phyloP scores from a whole-genome alignment of 495 filamentous ascomycete genomes.

The Arthonia radiata region DNA sequence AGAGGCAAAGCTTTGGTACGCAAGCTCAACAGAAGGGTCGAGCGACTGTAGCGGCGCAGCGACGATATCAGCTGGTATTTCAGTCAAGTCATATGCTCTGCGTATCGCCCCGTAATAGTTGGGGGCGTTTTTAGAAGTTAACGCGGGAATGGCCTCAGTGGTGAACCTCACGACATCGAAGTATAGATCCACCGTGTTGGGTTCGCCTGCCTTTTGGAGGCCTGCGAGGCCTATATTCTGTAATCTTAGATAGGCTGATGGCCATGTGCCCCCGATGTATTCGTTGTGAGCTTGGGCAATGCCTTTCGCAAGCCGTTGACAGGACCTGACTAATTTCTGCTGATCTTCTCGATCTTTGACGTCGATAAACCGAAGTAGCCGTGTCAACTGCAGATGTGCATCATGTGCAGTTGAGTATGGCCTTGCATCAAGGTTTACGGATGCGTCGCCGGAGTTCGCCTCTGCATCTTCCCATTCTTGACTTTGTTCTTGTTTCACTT shows the following conservation, averaged over 20 bases:
- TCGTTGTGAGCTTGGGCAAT: slow-evolving; percentile 2
- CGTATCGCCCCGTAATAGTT: too few species aligned
- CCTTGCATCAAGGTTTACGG: not conserved
- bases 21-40: too few species aligned
- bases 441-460: not conserved
- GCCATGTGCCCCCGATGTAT: slow-evolving; percentile 11
- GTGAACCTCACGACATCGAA: too few species aligned
- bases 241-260: slow-evolving; percentile 12
- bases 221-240: slow-evolving; percentile 9
- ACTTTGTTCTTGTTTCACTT: slow-evolving; percentile 31
- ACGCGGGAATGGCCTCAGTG: slow-evolving; percentile 6
- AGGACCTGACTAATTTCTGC: slow-evolving; percentile 11
- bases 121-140: slow-evolving; percentile 8
- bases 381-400: slow-evolving; percentile 8
- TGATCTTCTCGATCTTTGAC: slow-evolving; percentile 10
- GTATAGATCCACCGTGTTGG: too few species aligned
- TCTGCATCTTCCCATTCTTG: slow-evolving; percentile 35
- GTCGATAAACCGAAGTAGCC: slow-evolving; percentile 14
- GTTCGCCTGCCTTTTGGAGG: too few species aligned
- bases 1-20: too few species aligned
- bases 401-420: not conserved
- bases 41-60: too few species aligned
- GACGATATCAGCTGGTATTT: too few species aligned
- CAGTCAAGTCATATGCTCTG: not conserved
- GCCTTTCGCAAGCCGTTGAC: slow-evolving; percentile 11